Evolutionary conservation across 2,329 filamentous ascomycete species (phyloP), one percentile per base, ranked within the genome.

Genomic region (Beauveria bassiana): DNA sequence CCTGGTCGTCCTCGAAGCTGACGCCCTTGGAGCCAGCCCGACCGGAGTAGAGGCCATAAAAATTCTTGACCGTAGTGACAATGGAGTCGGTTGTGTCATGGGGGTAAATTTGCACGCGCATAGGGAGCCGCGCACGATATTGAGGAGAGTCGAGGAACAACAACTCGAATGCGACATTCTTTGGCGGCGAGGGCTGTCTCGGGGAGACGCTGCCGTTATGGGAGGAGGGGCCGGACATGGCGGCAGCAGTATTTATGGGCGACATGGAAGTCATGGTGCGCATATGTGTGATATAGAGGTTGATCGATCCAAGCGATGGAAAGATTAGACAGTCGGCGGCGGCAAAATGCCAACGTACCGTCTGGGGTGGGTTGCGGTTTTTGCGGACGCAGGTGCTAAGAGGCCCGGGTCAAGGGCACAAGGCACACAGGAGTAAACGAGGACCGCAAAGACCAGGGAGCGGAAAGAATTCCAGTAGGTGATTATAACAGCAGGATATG

Each of bases 71-170:
- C 1, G 95, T 98, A 16, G 92, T 95, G 66, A 98, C 91, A 77
- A 99, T 99, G 42, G 93, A 97, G 72, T 98, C 93, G 24, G 93
- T 98, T 58, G 91, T 93, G 79, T 99, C 95, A 75, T 98, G 93
- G 52, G 91, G 91, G 71, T 89, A 96, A 68, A 99, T 97, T 70
- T 96, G 90, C 59, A 93, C 89, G 70, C 89, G 82, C 85, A 93
- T 87, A n/a, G 90, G 89, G 67, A 93, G 80, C 71, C 90, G 87
- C 76, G 88, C 89, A 68, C 86, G 85, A 68, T 84, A 85, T 71
- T 88, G 84, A 64, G 86, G 85, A 38, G 84, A 82, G 68, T 89
- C 84, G 59, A 83, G 80, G 68, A 89, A 85, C 67, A 91, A 80
- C 60, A 92, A 81, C 74, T 91, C 87, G 75, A 93, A 93, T 78